phyloP scores from a whole-genome alignment of 257 asterid species.

The Catharanthus roseus region DNA sequence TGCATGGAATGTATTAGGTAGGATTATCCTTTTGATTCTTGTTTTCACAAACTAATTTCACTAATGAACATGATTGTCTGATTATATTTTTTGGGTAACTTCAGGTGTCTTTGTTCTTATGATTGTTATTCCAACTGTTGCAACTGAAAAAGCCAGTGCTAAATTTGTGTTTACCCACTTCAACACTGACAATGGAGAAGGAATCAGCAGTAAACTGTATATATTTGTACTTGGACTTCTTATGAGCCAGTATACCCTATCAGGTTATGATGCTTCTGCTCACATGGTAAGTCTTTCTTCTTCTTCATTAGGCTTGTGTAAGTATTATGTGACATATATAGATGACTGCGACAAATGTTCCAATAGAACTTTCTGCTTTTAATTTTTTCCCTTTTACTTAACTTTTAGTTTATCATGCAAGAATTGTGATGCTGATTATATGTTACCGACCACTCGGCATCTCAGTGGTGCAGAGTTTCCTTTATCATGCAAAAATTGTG shows the following conservation, averaged over 20 bases:
- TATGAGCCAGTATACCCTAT: slow-evolving; percentile 86
- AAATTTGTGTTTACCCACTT: slow-evolving; percentile 79
- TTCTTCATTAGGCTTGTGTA: background rate
- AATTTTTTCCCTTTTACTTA: background rate
- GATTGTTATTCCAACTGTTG: slow-evolving; percentile 77
- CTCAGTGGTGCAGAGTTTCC: no score
- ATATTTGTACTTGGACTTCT: slow-evolving; percentile 86
- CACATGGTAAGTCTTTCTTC: slow-evolving; percentile 64
- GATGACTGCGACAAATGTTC: background rate
- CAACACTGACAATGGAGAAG: slow-evolving; percentile 68
- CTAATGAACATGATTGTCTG: background rate
- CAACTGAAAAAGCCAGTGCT: slow-evolving; percentile 72
- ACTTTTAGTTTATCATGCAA: background rate
- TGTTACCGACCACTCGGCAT: no score
- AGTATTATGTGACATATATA: no score
- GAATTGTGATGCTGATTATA: no score
- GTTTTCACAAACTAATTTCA: background rate
- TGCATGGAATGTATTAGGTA: slow-evolving; percentile 90
- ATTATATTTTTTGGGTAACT: slow-evolving; percentile 2
- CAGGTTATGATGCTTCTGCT: slow-evolving; percentile 96
- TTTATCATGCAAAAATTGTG: background rate
- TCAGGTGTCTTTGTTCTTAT: slow-evolving; percentile 91
- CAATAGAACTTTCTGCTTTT: background rate
- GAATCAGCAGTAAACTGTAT: slow-evolving; percentile 56
- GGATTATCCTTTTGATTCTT: background rate